Evolutionary conservation across 108 stramenopile genomes (phyloP), one percentile per base, ranked within the genome.

Genomic region (Cyclostephanos tholiformis): DNA sequence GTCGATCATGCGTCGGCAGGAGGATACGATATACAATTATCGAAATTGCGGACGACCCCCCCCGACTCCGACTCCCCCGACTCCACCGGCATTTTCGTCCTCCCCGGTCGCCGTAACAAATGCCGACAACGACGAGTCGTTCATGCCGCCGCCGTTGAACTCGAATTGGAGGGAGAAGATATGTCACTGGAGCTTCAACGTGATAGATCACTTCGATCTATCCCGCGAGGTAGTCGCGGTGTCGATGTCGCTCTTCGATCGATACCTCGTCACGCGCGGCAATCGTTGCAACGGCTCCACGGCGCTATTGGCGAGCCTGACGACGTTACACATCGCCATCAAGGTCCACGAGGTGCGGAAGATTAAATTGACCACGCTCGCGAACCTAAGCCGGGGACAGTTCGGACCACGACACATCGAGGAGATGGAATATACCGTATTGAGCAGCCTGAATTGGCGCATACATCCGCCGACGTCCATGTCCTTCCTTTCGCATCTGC

Each of bases 161-260:
- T 72, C 71, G 6, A 63, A 72, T 6, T 92, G 91, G 91, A 58
- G 91, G 22, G 91, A 90, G 66, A 92, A 92, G 82, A 90, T 92
- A 19, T 88, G 86, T 72, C 87, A 90, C 27, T 92, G 91, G 89
- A 80, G 81, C 14, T 93, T 88, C 82, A 90, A 87, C 65, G 92
- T 93, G 6, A 83, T 93, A 9, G 92, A 93, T 77, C 92, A 93
- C 78, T 93, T 91, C 68, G 88, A 91, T 29, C 67, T 93, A 20
- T 87, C 86, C 0, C 82, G 92, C 11, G 88, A 93, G 66, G 84
- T 89, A 36, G 90, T 91, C 35, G 89, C 89, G 35, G 79, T 91
- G 27, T 77, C 77, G 19, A 63, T 93, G 58, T 77, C 79, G 29
- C 76, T 89, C 19, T 93, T 93, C 64, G 92, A 93, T 83, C 87